Base-by-base conservation (phyloP, 164 flowering plant species). In the Litsea cubeba region DNA sequence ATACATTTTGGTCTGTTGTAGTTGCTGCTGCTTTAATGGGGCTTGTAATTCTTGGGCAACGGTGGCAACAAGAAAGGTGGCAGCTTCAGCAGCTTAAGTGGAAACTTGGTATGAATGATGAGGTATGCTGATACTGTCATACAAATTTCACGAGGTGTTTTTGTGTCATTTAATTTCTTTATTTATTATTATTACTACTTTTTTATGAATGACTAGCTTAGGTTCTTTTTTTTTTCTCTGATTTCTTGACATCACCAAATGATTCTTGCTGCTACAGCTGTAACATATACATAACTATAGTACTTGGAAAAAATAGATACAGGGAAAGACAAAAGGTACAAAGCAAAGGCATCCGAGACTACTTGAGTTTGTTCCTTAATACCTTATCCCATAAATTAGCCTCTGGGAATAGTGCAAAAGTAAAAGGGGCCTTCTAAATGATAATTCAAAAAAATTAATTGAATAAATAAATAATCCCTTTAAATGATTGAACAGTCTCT, bases 11-110 rank as follows among this genome's bases (percentile, higher is more conserved):
- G 98, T 92, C 98, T 62, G 77, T 94, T 73, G 85, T 89, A 65
- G 78, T 94, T 81, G 93, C 97, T 78, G 95, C 99, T 28, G 92
- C 99, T 81, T 84, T 96, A 51, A 88, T 91, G 94, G 99, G 99
- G 46, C 83, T 96, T 84, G 98, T 91, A 64, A 82, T 94, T 77
- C 77, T 96, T 80, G 98, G 99, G 67, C 91, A 91, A 65, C 89
- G 83, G 24, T 92, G 97, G 99, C 99, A 91, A 76, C 92, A 87
- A 72, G 94, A 88, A 75, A 93, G 87, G 84, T 88, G 88, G 92
- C 93, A 90, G 76, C 81, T 78, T 79, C 82, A 89, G 80, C 94
- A 89, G 71, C 89, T 84, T 6, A 91, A 86, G 84, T 88, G 88
- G 91, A 91, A 88, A 57, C 57, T 78, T 62, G 76, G 77, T 65